Conservation (phyloP, 2,329 filamentous ascomycete genomes). For the Aureobasidium subglaciale region DNA sequence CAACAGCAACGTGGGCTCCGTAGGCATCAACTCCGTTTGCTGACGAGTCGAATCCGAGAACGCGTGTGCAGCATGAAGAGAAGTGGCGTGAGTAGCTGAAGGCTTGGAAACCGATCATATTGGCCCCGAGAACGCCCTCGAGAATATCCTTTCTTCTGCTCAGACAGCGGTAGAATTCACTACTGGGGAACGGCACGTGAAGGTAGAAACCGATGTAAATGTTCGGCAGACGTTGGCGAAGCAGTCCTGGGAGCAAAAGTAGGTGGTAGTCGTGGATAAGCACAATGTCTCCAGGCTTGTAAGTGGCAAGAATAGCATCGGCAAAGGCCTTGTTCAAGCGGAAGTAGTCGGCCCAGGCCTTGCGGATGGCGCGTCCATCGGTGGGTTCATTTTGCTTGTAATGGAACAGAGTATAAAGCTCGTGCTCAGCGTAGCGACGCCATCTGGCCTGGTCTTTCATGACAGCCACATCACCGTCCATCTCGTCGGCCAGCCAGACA, state of each 20-base stretch:
- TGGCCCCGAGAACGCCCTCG: constrained; percentile 81
- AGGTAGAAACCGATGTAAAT: constrained; percentile 94
- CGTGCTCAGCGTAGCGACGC: constrained; percentile 84
- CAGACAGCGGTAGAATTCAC: constrained; percentile 86
- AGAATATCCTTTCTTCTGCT: constrained; percentile 83
- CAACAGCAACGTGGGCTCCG: constrained; percentile 80
- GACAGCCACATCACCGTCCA: constrained; percentile 60
- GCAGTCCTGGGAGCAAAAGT: constrained; percentile 77
- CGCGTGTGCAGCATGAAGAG: constrained; percentile 83
- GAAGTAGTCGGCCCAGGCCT: constrained; percentile 88
- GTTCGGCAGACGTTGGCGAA: constrained; percentile 77
- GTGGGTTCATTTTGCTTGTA: constrained; percentile 92
- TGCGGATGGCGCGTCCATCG: constrained; percentile 72
- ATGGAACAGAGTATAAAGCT: constrained; percentile 88
- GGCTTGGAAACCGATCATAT: constrained; percentile 91
- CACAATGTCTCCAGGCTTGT: constrained; percentile 87
- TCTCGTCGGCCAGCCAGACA: constrained; percentile 80
- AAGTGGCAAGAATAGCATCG: constrained; percentile 77
- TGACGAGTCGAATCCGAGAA: constrained; percentile 84
- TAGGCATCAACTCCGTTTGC: constrained; percentile 81
- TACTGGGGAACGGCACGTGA: constrained; percentile 90
- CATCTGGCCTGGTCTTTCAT: constrained; percentile 80
- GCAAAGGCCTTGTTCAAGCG: constrained; percentile 90
- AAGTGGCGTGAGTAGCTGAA: constrained; percentile 95
- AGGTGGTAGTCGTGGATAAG: constrained; percentile 94